Base-by-base conservation (phyloP, 2,329 filamentous ascomycete genomes). In the Mollisiaceae sp. region DNA sequence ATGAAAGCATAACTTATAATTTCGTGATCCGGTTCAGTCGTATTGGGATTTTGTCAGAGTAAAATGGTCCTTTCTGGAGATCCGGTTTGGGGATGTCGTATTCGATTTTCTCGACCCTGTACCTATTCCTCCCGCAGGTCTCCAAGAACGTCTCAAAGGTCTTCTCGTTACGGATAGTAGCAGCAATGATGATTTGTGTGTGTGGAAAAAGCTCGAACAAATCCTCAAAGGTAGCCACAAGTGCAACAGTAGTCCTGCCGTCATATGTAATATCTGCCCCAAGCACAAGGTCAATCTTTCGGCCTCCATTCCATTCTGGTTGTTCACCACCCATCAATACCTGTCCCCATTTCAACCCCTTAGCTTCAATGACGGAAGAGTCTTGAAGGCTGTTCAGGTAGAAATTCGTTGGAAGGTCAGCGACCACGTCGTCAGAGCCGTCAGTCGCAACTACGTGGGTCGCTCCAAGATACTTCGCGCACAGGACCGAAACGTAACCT, bases 191-290 rank as follows among this genome's bases (percentile, higher is more conserved):
- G 41, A 91, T 84, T 55, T 85, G 79, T 15, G 88, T 79, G 0
- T 74, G 73, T 2, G 86, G 83, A 67, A 86, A 86, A 62, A 87
- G 73, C 1, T 80, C 79, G 58, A 91, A 85, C 14, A 93, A 79
- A 59, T 89, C 84, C 38, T 82, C 78, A 60, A 94, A 76, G 2
- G 91, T 93, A 2, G 82, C 83, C 2, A 91, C 82, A 27, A 94
- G 80, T 1, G 86, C 80, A 0, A 88, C 85, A 59, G 91, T 88
- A 50, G 86, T 82, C 41, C 80, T 80, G 66, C 81, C 82, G 74
- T 94, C 91, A 76, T 94, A 94, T 0, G 90, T 94, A 77, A 94
- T 85, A 75, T 94, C 91, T 39, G 91, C 90, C 4, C 91, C 92
- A 35, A 94, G 77, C 2, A 94, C 83, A 4, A 92, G 77, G 75